phyloP scores from a whole-genome alignment of 2,329 filamentous ascomycete genomes.

The Fusarium devonianum region DNA sequence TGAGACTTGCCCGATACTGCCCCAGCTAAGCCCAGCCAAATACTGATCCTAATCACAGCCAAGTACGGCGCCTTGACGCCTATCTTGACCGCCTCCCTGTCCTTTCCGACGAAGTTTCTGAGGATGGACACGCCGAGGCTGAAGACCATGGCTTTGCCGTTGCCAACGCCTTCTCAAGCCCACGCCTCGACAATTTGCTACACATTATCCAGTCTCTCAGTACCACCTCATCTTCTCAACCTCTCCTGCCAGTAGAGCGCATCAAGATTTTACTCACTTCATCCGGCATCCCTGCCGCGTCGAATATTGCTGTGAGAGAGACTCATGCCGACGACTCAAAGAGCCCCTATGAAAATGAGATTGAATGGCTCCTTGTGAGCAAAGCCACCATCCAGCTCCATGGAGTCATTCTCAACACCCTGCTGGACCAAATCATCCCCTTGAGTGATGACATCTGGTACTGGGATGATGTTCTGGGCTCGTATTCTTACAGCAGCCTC shows the following conservation, averaged over 20 bases:
- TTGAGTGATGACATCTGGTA: conserved; percentile 91
- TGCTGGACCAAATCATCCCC: conserved; percentile 83
- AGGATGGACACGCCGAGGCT: conserved; percentile 50
- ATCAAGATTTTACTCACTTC: conserved; percentile 70
- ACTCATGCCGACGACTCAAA: conserved; percentile 43
- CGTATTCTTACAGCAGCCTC: conserved; percentile 77
- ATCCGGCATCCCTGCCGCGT: conserved; percentile 61
- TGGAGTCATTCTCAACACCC: conserved; percentile 76
- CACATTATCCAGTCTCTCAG: conserved; percentile 75
- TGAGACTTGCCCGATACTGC: neutral
- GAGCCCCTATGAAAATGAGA: conserved; percentile 72
- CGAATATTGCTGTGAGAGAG: conserved; percentile 44
- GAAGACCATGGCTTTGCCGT: conserved; percentile 47
- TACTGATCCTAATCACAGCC: conserved; percentile 50
- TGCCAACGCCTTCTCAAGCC: conserved; percentile 56
- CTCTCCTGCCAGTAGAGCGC: conserved; percentile 65
- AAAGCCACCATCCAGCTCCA: conserved; percentile 94
- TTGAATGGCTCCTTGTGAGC: conserved; percentile 89
- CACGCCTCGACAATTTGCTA: conserved; percentile 68
- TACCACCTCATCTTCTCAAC: conserved; percentile 68
- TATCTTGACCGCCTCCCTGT: conserved; percentile 68
- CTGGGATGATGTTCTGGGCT: conserved; percentile 88
- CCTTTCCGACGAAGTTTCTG: conserved; percentile 50
- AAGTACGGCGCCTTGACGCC: conserved; percentile 68
- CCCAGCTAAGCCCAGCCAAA: conserved; percentile 7